Conservation (phyloP, 2,329 filamentous ascomycete genomes). For the Geoglossum cookeanum region DNA sequence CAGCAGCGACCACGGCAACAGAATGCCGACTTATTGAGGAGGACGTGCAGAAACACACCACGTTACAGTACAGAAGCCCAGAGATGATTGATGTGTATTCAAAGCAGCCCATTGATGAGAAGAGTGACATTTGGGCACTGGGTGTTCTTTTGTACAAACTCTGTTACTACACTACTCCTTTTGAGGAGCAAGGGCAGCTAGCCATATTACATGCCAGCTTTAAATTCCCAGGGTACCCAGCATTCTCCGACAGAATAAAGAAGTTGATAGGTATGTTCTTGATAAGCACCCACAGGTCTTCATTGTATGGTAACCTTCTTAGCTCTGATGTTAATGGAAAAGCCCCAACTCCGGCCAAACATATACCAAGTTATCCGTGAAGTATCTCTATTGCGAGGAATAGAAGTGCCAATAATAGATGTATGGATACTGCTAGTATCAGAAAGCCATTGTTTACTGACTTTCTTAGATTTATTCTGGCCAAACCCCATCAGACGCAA, state of each 20-base stretch:
- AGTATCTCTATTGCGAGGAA: slow-evolving; percentile 73
- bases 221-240: slow-evolving; percentile 73
- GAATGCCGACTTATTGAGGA: slow-evolving; percentile 91
- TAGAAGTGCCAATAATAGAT: slow-evolving; percentile 73
- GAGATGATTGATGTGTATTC: slow-evolving; percentile 98
- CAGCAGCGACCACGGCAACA: slow-evolving; percentile 66
- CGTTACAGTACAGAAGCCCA: slow-evolving; percentile 88
- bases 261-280: slow-evolving; percentile 56
- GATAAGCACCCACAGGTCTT: background rate
- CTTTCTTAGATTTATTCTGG: slow-evolving; percentile 44
- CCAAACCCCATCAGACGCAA: slow-evolving; percentile 43
- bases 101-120: slow-evolving; percentile 92
- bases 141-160: slow-evolving; percentile 93
- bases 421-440: slow-evolving; percentile 30
- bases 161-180: slow-evolving; percentile 97
- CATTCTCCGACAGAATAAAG: slow-evolving; percentile 79
- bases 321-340: slow-evolving; percentile 83
- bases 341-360: slow-evolving; percentile 61
- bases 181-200: slow-evolving; percentile 93
- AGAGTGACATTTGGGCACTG: slow-evolving; percentile 95
- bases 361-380: slow-evolving; percentile 87
- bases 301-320: slow-evolving; percentile 9
- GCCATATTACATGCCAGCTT: slow-evolving; percentile 92
- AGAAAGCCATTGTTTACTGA: slow-evolving; percentile 8
- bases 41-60: slow-evolving; percentile 92